Conservation (phyloP, 139 green algal species). For the Diplosphaera chodatii region DNA sequence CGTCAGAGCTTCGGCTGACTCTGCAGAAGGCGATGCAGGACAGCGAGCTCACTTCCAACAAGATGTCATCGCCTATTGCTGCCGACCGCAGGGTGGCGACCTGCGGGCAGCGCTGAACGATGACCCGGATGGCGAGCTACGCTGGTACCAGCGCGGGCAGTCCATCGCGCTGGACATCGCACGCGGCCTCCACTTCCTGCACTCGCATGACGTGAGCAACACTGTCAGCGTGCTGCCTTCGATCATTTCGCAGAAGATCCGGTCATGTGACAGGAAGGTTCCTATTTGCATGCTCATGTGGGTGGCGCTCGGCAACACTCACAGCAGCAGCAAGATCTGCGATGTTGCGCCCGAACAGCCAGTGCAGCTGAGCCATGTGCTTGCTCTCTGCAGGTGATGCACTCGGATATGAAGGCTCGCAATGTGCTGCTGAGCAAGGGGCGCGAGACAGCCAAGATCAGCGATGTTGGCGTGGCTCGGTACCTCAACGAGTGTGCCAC, state of each 20-base stretch:
- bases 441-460: slow-evolving; percentile 4
- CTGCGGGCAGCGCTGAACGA: slow-evolving; percentile 10
- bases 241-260: too few species aligned
- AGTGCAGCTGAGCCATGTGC: too few species aligned
- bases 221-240: too few species aligned
- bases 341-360: too few species aligned
- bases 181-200: slow-evolving; percentile 18
- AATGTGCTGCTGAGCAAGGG: slow-evolving; percentile 2
- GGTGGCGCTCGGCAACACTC: too few species aligned
- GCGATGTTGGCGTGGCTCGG: slow-evolving; percentile 16
- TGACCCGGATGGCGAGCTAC: not conserved
- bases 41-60: too few species aligned
- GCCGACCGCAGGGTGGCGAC: slow-evolving; percentile 14
- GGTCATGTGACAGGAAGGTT: too few species aligned
- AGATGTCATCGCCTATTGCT: too few species aligned
- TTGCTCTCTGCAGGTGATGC: slow-evolving; percentile 18
- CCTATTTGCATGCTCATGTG: too few species aligned
- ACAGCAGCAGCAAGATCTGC: too few species aligned
- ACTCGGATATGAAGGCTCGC: slow-evolving; percentile 14
- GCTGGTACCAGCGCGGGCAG: slow-evolving; percentile 14
- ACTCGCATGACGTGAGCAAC: slow-evolving; percentile 9
- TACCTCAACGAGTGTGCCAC: slow-evolving; percentile 5
- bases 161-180: slow-evolving; percentile 17
- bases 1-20: too few species aligned
- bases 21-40: too few species aligned